Evolutionary conservation across 176 grass and related monocot genomes (phyloP).

Genomic region (Avena eriantha): DNA sequence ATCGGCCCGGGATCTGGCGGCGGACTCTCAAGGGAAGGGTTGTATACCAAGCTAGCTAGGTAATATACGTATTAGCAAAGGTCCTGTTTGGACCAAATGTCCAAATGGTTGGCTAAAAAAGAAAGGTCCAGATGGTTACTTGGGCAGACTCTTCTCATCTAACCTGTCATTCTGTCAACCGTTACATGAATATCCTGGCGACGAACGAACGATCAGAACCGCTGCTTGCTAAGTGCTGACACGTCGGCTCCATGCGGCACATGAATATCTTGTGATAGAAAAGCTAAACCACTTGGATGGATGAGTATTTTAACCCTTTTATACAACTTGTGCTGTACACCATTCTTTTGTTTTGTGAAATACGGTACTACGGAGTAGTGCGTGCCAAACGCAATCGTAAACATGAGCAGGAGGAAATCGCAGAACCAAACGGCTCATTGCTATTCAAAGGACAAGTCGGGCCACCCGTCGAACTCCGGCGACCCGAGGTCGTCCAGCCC

Average conservation of each 20-base stretch:
- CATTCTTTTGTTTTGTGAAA: not conserved
- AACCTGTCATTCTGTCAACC: not conserved
- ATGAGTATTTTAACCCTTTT: not conserved
- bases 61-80: no score
- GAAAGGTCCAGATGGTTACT: not conserved
- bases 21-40: no score
- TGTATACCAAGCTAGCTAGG: no score
- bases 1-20: no score
- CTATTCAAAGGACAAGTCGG: conserved; percentile 37
- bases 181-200: not conserved
- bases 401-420: not conserved
- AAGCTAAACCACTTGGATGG: not conserved
- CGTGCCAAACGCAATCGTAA: not conserved
- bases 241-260: not conserved
- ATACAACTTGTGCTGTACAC: conserved; percentile 19
- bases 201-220: not conserved
- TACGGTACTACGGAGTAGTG: not conserved
- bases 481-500: conserved; percentile 51
- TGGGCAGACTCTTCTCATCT: not conserved
- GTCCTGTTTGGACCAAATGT: not conserved
- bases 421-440: not conserved
- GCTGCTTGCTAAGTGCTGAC: not conserved
- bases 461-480: conserved; percentile 60
- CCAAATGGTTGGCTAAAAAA: not conserved
- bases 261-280: not conserved